These are phyloP conservation scores for Capronia coronata DNA, from an alignment of 2,329 filamentous ascomycete species.

Conservation along the genomic window DNA sequence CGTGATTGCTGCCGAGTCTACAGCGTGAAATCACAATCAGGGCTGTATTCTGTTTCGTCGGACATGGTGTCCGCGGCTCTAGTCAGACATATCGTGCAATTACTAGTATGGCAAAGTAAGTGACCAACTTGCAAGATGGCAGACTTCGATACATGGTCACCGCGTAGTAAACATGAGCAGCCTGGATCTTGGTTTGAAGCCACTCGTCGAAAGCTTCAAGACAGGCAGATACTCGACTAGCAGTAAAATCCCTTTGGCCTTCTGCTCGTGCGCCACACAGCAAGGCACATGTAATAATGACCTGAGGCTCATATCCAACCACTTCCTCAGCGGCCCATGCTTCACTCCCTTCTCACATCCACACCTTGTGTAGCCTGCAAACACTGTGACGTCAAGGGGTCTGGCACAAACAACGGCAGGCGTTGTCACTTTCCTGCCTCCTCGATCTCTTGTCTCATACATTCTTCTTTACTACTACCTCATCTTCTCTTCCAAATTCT, in stretches of 20 bases:
- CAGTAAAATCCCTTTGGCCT: no score
- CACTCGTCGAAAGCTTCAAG: no score
- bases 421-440: background rate
- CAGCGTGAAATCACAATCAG: background rate
- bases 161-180: no score
- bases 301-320: background rate
- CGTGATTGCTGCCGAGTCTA: background rate
- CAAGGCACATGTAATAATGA: no score
- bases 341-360: background rate
- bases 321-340: background rate
- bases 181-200: no score
- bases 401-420: background rate
- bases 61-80: background rate
- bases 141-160: no score
- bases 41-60: background rate
- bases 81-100: no score
- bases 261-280: no score
- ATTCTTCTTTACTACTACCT: background rate
- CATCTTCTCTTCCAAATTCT: background rate
- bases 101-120: background rate
- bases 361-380: background rate
- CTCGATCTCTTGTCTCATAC: background rate
- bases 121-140: no score
- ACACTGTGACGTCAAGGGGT: slow-evolving; percentile 1
- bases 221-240: no score